Conservation (phyloP, 345 rosid species). For the Acer saccharum region DNA sequence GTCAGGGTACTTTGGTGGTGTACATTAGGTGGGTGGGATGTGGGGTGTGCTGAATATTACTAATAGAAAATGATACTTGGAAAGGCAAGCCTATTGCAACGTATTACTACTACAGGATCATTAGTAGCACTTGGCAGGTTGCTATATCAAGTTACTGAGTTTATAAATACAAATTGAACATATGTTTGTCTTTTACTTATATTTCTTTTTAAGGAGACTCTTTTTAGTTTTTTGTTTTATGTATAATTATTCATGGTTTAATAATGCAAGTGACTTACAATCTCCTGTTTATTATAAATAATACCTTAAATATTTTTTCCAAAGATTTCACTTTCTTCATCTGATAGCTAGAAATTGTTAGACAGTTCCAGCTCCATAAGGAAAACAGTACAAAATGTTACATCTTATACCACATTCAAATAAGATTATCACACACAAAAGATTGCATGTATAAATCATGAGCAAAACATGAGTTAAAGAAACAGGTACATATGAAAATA, state of each 20-base stretch:
- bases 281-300: not conserved
- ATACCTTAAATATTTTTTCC: not conserved
- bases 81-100: too few relatives aligned
- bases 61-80: too few relatives aligned
- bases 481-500: slow-evolving; percentile 1
- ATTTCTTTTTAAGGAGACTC: not conserved
- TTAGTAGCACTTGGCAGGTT: not conserved
- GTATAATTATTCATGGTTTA: not conserved
- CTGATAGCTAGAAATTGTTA: not conserved
- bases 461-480: not conserved
- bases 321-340: not conserved
- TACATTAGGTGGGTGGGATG: too few relatives aligned
- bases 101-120: not conserved
- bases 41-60: too few relatives aligned
- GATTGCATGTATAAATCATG: not conserved
- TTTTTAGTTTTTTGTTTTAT: not conserved
- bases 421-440: not conserved
- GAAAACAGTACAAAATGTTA: not conserved
- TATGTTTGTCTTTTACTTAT: not conserved
- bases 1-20: too few relatives aligned
- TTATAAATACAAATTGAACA: not conserved
- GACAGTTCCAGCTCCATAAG: not conserved
- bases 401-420: not conserved
- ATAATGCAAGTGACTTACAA: not conserved
- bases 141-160: not conserved